These are phyloP conservation scores for Neonectria magnoliae DNA, from an alignment of 2,329 filamentous ascomycete species.

Conservation along the genomic window DNA sequence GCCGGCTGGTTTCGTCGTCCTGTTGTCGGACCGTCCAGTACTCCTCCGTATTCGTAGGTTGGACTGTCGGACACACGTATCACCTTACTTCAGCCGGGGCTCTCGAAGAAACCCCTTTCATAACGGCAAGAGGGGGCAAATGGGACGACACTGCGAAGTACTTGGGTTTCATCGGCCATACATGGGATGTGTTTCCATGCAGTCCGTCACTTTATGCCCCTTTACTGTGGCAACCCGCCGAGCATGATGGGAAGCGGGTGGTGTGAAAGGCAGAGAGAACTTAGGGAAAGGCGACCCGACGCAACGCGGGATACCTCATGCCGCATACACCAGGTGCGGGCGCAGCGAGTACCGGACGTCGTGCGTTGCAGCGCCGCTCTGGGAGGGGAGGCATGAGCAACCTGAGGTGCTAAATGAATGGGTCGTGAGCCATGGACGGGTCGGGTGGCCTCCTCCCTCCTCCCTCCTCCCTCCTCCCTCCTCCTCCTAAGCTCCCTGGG, in stretches of 20 bases:
- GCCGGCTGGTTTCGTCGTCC: constrained; percentile 27
- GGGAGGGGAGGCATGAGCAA: constrained; percentile 9
- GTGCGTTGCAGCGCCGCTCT: constrained; percentile 23
- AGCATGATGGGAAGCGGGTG: constrained; percentile 5
- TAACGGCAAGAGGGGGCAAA: constrained; percentile 10
- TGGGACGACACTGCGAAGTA: constrained; percentile 20
- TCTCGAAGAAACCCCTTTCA: constrained; percentile 22
- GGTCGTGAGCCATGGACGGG: constrained; percentile 15
- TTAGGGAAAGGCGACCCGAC: constrained; percentile 15
- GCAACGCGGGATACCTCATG: constrained; percentile 35
- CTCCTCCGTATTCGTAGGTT: not conserved
- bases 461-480: not conserved
- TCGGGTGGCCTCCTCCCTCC: constrained; percentile 14
- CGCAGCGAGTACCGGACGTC: constrained; percentile 41
- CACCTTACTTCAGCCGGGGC: constrained; percentile 22
- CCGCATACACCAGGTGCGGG: constrained; percentile 40
- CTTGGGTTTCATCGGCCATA: constrained; percentile 34
- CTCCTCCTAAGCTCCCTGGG: not conserved
- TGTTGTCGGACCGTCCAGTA: not conserved
- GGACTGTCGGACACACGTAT: constrained; percentile 26
- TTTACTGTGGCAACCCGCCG: constrained; percentile 18
- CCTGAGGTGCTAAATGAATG: not conserved
- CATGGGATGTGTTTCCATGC: constrained; percentile 17
- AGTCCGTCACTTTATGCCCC: constrained; percentile 10
- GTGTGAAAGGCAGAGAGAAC: constrained; percentile 20